phyloP scores from a whole-genome alignment of 2,329 filamentous ascomycete species.

The Ceratocystis diversiconidia region DNA sequence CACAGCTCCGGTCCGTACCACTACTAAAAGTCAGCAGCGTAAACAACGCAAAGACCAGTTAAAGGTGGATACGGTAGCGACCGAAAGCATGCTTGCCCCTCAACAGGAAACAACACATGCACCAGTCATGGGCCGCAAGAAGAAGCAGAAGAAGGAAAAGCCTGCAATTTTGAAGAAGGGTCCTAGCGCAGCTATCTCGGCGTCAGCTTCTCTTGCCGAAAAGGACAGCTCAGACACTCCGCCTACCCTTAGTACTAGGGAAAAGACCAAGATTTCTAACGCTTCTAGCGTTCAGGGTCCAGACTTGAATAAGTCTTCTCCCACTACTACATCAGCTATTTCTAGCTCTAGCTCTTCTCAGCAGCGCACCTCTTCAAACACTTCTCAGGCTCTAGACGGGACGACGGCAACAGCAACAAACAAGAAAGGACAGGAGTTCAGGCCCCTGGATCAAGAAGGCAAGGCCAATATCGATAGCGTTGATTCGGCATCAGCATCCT shows the following conservation, averaged over 20 bases:
- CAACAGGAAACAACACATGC: slow-evolving; percentile 41
- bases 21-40: slow-evolving; percentile 65
- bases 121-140: slow-evolving; percentile 66
- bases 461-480: not conserved
- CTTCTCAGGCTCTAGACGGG: not conserved
- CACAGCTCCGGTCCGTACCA: slow-evolving; percentile 51
- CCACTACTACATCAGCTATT: not conserved
- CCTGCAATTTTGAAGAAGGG: slow-evolving; percentile 22
- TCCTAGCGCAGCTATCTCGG: slow-evolving; percentile 16
- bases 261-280: not conserved
- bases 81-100: slow-evolving; percentile 37
- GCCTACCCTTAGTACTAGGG: not conserved
- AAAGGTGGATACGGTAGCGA: slow-evolving; percentile 47
- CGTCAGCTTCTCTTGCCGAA: not conserved
- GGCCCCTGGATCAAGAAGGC: not conserved
- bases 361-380: not conserved
- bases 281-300: not conserved
- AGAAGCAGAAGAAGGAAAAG: slow-evolving; percentile 71
- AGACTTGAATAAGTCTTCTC: not conserved
- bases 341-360: not conserved
- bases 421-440: slow-evolving; percentile 14
- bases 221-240: not conserved
- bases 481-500: not conserved
- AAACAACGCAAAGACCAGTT: slow-evolving; percentile 55
- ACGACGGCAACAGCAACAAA: slow-evolving; percentile 10